Evolutionary conservation across 345 rosid species (phyloP), one percentile per base, ranked within the genome.

Genomic region (Linum trigynum): DNA sequence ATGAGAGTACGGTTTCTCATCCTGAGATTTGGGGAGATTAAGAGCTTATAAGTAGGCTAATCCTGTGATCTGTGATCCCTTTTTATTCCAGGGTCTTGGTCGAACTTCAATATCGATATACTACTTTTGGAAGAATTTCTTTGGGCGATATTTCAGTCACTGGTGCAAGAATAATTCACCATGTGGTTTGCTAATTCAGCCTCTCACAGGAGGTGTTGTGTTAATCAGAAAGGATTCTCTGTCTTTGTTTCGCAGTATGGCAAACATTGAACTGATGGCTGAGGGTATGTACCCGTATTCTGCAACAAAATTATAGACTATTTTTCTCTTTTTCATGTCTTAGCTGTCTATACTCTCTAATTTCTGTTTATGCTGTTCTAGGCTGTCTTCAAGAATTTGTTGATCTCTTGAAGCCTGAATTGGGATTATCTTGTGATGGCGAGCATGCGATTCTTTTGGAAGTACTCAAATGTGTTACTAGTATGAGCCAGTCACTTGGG

Each of bases 161-260:
- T 94, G 99, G 99, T 84, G 97, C 81, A 85, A 76, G 78, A 81
- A 75, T 77, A 90, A 94, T 79, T 78, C 79, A 23, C 86, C 95
- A n/a, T 73, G 68, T 63, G 86, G 86, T 45, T 81, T 94, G 77
- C 67, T 94, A 72, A 77, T 78, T 76, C 83, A 82, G 53, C 74
- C 87, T 55, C 65, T 77, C 16, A 55, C 71, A 50, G 88, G 88
- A 72, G 92, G 74, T 74, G 71, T 88, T 81, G 95, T 94, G 78
- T 82, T 94, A 72, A 72, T 94, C 65, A 80, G 99, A 78, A 88
- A 80, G 75, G 81, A 78, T 80, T 88, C 99, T 57, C 71, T 88
- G 57, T 88, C 97, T 56, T 61, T 85, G 65, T 86, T 88, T 72
- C 95, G 88, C 71, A 80, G 78, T 68, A 55, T 79, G 77, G 97